Evolutionary conservation across 352 stramenopile species (phyloP), one percentile per base, ranked within the genome.

Genomic region (Aphanomyces stellatus): DNA sequence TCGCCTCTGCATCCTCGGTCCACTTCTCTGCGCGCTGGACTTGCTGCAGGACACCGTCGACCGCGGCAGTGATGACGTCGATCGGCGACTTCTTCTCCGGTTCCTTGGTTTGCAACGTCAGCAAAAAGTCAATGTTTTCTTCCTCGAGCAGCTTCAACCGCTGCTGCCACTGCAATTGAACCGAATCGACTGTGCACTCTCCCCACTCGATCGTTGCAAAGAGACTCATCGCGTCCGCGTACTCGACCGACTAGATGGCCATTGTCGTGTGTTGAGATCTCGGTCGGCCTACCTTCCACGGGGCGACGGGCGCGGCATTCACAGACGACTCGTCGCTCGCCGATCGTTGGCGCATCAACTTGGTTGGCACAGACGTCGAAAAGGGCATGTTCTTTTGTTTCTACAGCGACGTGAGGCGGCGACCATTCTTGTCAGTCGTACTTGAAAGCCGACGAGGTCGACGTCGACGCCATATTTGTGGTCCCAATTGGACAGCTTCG

Each of bases 101-200:
- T 11, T 15, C 49, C 13, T 69, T 77, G 3, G 77, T 71, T 51
- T 91, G 81, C 56, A 91, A 76, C 2, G 80, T 85, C 17, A 91
- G 69, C 11, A 91, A 57, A 43, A 91, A 89, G 17, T 79, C 73
- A 34, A 91, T 88, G 64, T 91, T 91, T 8, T 89, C 81, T 51
- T 91, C 81, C 31, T 89, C 82, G 0, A 91, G 71, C 24, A 51
- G 63, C 6, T 79, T 76, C 22, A 91, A 33, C n/a, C 85, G 81
- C 55, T 80, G 78, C 33, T 74, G 75, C 15, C 88, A 72, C 41
- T 81, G 72, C 0, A 77, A 74, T 53, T 91, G 81, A n/a, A 91
- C 76, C 0, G 70, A 35, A 15, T 67, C 69, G 8, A 88, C 71
- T 34, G 82, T 73, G 28, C 69, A 70, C n/a, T 85, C 75, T 40